Evolutionary conservation across 2,329 filamentous ascomycete genomes (phyloP).

Genomic region (Calonectria ilicicola): DNA sequence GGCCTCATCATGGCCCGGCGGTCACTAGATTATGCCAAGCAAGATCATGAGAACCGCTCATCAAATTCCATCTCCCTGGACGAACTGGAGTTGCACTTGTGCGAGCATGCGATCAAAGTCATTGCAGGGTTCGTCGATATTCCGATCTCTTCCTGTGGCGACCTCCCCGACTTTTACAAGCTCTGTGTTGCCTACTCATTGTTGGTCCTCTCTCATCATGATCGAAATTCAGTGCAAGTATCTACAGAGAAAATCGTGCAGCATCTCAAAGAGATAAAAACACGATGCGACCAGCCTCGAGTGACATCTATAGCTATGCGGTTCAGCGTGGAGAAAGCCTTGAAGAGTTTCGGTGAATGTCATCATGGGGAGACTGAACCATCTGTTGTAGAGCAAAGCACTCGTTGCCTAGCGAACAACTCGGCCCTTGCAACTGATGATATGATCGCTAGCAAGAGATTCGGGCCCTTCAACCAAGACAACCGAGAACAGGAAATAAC

Average conservation of each 20-base stretch:
- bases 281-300: not conserved
- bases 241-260: not conserved
- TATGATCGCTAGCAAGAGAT: no score
- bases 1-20: not conserved
- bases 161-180: not conserved
- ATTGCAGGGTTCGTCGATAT: not conserved
- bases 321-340: not conserved
- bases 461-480: not conserved
- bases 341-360: not conserved
- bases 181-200: not conserved
- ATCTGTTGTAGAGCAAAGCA: not conserved
- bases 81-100: not conserved
- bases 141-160: not conserved
- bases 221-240: not conserved
- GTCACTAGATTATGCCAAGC: not conserved
- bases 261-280: not conserved
- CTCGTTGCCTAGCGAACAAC: not conserved
- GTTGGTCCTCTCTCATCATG: not conserved
- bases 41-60: no score
- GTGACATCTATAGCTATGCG: not conserved
- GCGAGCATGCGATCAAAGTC: not conserved
- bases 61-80: not conserved
- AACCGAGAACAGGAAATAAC: not conserved
- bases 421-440: not conserved
- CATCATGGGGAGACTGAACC: not conserved